Conservation (phyloP, 257 asterid genomes). For the Lithospermum erythrorhizon region DNA sequence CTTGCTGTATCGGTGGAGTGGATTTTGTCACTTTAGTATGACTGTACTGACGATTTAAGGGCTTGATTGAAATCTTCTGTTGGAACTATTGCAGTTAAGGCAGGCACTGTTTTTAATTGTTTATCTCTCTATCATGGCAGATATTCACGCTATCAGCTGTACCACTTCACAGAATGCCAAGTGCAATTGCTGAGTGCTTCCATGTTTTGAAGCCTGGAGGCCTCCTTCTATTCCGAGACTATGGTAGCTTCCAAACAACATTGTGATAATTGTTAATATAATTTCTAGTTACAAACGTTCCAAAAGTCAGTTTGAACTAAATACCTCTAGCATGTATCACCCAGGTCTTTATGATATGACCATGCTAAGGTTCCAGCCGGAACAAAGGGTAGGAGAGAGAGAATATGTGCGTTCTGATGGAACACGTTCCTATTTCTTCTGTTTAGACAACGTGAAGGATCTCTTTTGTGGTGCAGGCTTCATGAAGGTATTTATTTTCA, state of each 20-base stretch:
- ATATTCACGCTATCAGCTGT: slow-evolving; percentile 85
- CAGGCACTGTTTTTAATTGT: background rate
- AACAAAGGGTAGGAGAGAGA: slow-evolving; percentile 61
- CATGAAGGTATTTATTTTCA: slow-evolving; percentile 44
- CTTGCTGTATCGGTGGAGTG: slow-evolving; percentile 66
- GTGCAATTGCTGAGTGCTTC: slow-evolving; percentile 58
- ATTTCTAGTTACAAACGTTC: background rate
- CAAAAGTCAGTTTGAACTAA: slow-evolving; percentile 2
- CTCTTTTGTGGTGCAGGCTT: slow-evolving; percentile 60
- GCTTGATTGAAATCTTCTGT: background rate
- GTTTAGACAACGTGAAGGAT: slow-evolving; percentile 48
- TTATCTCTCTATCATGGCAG: slow-evolving; percentile 30
- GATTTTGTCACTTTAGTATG: slow-evolving; percentile 76
- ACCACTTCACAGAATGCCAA: slow-evolving; percentile 58
- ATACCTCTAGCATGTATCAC: slow-evolving; percentile 1
- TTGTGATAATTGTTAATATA: slow-evolving; percentile 4
- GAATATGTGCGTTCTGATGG: slow-evolving; percentile 88
- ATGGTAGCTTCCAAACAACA: slow-evolving; percentile 41
- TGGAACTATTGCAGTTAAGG: background rate
- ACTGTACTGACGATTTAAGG: background rate
- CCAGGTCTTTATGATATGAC: slow-evolving; percentile 94
- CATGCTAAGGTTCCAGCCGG: slow-evolving; percentile 79
- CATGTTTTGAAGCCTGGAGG: slow-evolving; percentile 82
- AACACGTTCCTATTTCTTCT: slow-evolving; percentile 85
- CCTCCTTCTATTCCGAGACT: slow-evolving; percentile 74